phyloP scores from a whole-genome alignment of 768 basidiomycete species.

The Tylopilus balloui region DNA sequence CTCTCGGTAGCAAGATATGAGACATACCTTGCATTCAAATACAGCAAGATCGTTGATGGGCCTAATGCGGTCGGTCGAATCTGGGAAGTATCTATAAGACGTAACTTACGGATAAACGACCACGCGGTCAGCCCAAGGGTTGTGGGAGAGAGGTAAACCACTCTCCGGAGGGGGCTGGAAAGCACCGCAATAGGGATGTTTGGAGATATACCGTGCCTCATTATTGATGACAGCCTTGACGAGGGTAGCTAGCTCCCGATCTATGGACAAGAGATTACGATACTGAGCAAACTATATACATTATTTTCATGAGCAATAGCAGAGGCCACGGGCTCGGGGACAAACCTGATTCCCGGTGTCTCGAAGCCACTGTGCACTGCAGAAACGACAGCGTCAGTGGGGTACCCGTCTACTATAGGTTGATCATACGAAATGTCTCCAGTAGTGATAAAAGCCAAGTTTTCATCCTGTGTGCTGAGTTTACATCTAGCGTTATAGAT shows the following conservation, averaged over 20 bases:
- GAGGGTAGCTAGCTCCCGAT: slow-evolving; percentile 55
- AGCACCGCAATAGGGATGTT: slow-evolving; percentile 75
- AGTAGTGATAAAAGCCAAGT: slow-evolving; percentile 77
- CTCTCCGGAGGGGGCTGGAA: slow-evolving; percentile 81
- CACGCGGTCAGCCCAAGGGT: slow-evolving; percentile 66
- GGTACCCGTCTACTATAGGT: neutral
- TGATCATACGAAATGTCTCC: slow-evolving; percentile 70
- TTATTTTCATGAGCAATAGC: slow-evolving; percentile 1
- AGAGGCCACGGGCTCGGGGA: neutral
- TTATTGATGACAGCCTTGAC: slow-evolving; percentile 83
- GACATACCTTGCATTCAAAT: slow-evolving; percentile 73
- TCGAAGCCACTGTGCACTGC: slow-evolving; percentile 78
- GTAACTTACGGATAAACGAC: slow-evolving; percentile 65
- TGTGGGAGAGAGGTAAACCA: slow-evolving; percentile 56
- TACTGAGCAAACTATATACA: slow-evolving; percentile 68
- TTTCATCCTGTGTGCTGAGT: slow-evolving; percentile 45
- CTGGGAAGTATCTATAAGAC: neutral
- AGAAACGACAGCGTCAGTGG: slow-evolving; percentile 6
- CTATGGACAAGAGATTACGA: slow-evolving; percentile 50
- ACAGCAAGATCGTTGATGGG: slow-evolving; percentile 67
- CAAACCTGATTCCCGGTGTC: slow-evolving; percentile 75
- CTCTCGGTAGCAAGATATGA: neutral
- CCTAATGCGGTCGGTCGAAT: slow-evolving; percentile 32
- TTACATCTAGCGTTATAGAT: neutral
- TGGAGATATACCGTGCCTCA: slow-evolving; percentile 66